These are phyloP conservation scores for Alternaria gaisen DNA, from an alignment of 2,329 filamentous ascomycete species.

Conservation along the genomic window DNA sequence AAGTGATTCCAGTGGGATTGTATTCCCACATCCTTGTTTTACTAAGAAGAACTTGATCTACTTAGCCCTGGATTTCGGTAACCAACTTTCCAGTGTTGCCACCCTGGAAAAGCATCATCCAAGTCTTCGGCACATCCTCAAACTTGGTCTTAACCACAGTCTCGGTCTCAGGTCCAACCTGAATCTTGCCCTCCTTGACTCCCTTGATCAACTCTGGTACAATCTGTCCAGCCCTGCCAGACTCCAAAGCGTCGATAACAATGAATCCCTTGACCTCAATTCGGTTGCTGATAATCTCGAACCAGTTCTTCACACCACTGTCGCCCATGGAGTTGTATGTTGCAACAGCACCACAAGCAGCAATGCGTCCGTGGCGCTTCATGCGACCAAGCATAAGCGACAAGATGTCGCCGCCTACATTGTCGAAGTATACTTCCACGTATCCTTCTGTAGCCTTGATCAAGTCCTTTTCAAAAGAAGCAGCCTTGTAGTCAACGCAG, in stretches of 20 bases:
- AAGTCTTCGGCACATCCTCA: slow-evolving; percentile 60
- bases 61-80: slow-evolving; percentile 44
- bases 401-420: slow-evolving; percentile 60
- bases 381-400: slow-evolving; percentile 57
- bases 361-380: slow-evolving; percentile 53
- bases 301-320: slow-evolving; percentile 54
- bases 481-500: slow-evolving; percentile 64
- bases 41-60: too few species aligned
- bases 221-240: slow-evolving; percentile 38
- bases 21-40: neutral
- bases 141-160: slow-evolving; percentile 58
- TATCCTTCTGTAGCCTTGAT: slow-evolving; percentile 58
- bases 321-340: slow-evolving; percentile 52
- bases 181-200: slow-evolving; percentile 58
- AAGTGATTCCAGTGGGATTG: too few species aligned
- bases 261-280: slow-evolving; percentile 57
- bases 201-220: slow-evolving; percentile 36
- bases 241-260: slow-evolving; percentile 50
- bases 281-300: slow-evolving; percentile 54
- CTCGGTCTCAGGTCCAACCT: slow-evolving; percentile 56
- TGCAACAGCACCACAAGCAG: slow-evolving; percentile 56
- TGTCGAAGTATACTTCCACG: slow-evolving; percentile 63
- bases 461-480: slow-evolving; percentile 58
- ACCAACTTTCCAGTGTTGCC: slow-evolving; percentile 59
- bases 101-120: slow-evolving; percentile 59